Evolutionary conservation across 345 rosid genomes (phyloP).

Genomic region (Trapa incisa): DNA sequence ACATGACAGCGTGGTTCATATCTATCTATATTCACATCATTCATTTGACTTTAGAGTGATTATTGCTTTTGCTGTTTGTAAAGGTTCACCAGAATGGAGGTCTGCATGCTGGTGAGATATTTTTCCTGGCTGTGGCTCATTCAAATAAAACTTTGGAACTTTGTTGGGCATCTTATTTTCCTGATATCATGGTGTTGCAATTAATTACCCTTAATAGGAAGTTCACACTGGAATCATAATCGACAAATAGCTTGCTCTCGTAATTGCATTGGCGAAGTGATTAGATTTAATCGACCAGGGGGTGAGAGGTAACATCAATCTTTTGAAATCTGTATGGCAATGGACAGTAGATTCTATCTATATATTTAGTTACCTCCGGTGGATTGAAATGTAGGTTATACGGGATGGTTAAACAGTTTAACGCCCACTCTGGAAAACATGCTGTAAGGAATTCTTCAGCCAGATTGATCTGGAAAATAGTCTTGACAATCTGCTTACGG

Average conservation of each 20-base stretch:
- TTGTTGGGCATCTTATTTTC: not conserved
- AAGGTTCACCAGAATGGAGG: slow-evolving; percentile 50
- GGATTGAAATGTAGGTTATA: slow-evolving; percentile 34
- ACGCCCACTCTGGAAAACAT: slow-evolving; percentile 49
- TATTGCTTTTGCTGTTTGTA: slow-evolving; percentile 9
- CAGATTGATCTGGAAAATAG: not conserved
- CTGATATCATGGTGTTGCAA: not conserved
- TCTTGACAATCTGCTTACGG: not conserved
- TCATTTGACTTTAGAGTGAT: slow-evolving; percentile 19
- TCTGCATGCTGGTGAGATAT: slow-evolving; percentile 32
- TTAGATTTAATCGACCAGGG: slow-evolving; percentile 33
- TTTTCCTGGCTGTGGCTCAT: not conserved
- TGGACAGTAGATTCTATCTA: not conserved
- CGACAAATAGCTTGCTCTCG: slow-evolving; percentile 13
- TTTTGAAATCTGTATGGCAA: not conserved
- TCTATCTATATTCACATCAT: not conserved
- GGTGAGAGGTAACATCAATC: slow-evolving; percentile 31
- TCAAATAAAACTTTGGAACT: not conserved
- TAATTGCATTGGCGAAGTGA: slow-evolving; percentile 65
- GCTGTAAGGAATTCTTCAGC: slow-evolving; percentile 29
- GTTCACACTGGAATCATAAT: slow-evolving; percentile 21
- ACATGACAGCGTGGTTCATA: too few relatives aligned
- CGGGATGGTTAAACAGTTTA: slow-evolving; percentile 53
- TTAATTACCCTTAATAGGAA: slow-evolving; percentile 27
- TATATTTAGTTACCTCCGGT: not conserved